Conservation (phyloP, 768 basidiomycete species). For the Pisolithus albus region DNA sequence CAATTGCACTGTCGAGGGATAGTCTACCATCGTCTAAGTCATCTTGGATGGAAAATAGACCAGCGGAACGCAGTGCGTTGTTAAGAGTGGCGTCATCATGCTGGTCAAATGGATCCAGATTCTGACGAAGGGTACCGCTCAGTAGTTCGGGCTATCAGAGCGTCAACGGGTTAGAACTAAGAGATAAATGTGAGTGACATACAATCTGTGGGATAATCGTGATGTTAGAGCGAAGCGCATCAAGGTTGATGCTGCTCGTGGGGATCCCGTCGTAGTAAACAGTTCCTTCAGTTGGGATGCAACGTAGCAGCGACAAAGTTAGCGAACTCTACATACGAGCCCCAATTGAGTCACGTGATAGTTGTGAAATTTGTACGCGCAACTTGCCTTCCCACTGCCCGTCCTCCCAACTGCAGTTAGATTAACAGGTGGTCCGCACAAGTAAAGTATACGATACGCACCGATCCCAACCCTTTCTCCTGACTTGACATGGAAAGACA, state of each 20-base stretch:
- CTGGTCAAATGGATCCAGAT: slow-evolving; percentile 55
- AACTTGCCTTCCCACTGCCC: slow-evolving; percentile 43
- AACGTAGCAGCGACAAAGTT: slow-evolving; percentile 47
- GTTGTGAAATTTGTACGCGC: slow-evolving; percentile 4
- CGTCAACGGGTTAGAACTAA: not conserved
- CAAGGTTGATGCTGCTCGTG: slow-evolving; percentile 43
- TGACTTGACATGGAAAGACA: slow-evolving; percentile 44
- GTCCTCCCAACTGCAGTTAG: slow-evolving; percentile 45
- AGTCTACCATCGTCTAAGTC: slow-evolving; percentile 32
- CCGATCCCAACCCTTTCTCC: slow-evolving; percentile 56
- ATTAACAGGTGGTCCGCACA: not conserved
- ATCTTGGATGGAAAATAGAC: slow-evolving; percentile 36
- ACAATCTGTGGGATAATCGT: slow-evolving; percentile 57
- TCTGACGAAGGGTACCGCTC: slow-evolving; percentile 49
- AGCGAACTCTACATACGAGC: slow-evolving; percentile 34
- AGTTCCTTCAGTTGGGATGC: slow-evolving; percentile 46
- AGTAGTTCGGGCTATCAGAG: slow-evolving; percentile 39
- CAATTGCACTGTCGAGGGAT: slow-evolving; percentile 39
- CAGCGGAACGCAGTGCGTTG: slow-evolving; percentile 41
- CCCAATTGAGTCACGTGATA: not conserved
- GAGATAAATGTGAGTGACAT: slow-evolving; percentile 10
- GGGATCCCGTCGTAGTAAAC: slow-evolving; percentile 46
- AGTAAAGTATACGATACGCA: slow-evolving; percentile 14
- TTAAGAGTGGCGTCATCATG: slow-evolving; percentile 49
- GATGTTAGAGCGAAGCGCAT: slow-evolving; percentile 45